Conservation (phyloP, 2,329 filamentous ascomycete species). For the Ceratocystis destructans region DNA sequence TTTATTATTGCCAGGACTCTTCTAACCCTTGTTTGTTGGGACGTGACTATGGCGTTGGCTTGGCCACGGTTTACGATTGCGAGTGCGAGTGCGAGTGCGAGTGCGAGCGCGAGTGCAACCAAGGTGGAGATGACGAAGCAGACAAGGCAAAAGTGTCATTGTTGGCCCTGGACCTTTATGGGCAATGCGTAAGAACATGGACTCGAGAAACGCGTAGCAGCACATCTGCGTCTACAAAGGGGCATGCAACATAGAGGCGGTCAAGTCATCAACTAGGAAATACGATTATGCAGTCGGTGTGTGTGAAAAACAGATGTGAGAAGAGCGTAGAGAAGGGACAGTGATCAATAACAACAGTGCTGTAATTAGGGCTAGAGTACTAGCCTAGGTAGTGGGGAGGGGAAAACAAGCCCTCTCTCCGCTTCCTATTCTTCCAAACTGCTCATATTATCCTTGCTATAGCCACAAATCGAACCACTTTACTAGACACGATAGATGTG, state of each 20-base stretch:
- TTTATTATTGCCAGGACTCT: not conserved
- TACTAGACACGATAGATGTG: not conserved
- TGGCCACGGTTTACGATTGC: not conserved
- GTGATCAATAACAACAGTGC: too few species aligned
- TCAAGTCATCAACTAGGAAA: too few species aligned
- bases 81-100: not conserved
- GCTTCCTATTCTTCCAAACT: not conserved
- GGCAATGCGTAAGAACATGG: too few species aligned
- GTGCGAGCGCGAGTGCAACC: not conserved
- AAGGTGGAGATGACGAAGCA: not conserved
- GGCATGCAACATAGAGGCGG: too few species aligned
- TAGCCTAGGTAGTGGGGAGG: not conserved
- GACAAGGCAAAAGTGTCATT: not conserved
- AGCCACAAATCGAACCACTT: constrained; percentile 8
- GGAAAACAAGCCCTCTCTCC: not conserved
- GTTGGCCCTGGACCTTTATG: too few species aligned
- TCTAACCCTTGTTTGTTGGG: not conserved
- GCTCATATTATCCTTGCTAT: constrained; percentile 4
- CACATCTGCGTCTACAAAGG: too few species aligned
- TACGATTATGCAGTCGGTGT: too few species aligned
- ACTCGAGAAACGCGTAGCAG: too few species aligned
- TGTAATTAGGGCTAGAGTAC: too few species aligned
- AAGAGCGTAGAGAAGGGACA: too few species aligned
- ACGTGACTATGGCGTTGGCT: not conserved
- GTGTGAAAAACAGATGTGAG: too few species aligned